Evolutionary conservation across 257 asterid species (phyloP), one percentile per base, ranked within the genome.

Genomic region (Marsdenia floribunda): DNA sequence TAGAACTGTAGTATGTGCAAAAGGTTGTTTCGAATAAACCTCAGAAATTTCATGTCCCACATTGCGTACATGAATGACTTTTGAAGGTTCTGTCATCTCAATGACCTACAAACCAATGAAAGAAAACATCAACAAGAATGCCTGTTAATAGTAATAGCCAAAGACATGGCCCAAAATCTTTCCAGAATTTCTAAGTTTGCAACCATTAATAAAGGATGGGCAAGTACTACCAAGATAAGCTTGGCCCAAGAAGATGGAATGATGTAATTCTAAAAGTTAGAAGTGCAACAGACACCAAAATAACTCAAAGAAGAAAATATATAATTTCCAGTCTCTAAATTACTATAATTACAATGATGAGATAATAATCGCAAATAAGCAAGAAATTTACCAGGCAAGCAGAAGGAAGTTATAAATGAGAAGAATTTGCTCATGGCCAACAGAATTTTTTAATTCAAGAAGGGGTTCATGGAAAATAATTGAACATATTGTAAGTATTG

Each of bases 41-140:
- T 95, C 99, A 10, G 97, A 82, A 76, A 92, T 95, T 78, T 95
- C 98, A 81, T 92, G 98, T 53, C 99, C 99, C 80, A 95, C 99
- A 60, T 95, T 95, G 33, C 99, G 97, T 52, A 95, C 95, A 72
- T 95, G 99, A 81, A 95, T 85, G 72, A 95, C 99, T 83, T 92
- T 95, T 37, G 99, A 95, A 74, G 92, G 96, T 81, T 92, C 99
- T 52, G 97, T 80, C 99, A 92, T 80, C 66, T 77, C 75, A 76
- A 72, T 49, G 65, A 75, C 86, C 90, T 89, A 86, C 75, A 84
- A 77, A 42, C 70, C 77, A 75, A 78, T 22, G 75, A 74, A 49
- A 73, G 57, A 26, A 73, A 29, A 61, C 26, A 38, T 73, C 40
- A 72, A 58, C 21, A n/a, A 74, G 12, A 46, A 29, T 26, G 19